Base-by-base conservation (phyloP, 2,329 filamentous ascomycete genomes). In the Apiospora phragmitis region DNA sequence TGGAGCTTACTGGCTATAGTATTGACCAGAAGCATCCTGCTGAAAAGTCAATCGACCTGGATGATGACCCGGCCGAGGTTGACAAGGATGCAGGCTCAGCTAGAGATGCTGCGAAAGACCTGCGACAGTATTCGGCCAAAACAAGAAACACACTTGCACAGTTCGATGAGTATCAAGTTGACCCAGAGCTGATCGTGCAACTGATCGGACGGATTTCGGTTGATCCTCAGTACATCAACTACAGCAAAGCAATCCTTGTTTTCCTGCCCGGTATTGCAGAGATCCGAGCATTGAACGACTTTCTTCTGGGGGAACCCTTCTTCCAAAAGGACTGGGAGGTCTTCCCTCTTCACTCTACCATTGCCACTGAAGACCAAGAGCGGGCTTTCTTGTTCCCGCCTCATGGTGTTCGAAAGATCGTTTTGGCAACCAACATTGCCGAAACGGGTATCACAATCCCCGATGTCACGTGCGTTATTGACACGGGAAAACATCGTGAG, bases 371-470 rank as follows among this genome's bases (percentile, higher is more conserved):
- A 77, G 96, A 99, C 72, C 96, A 99, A 79, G 95, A 99, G 81
- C 91, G 93, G 43, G 96, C 96, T 0, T 99, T 99, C 79, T 85
- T 94, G 7, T 83, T 97, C 0, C 96, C 96, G 7, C 94, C 95
- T 0, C 87, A 86, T 3, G 95, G 95, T 0, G 86, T 91, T 70
- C 89, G 95, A 73, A 99, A 99, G 83, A 96, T 99, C 73, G 95
- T 99, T 1, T 88, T 99, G 69, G 95, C 96, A 1, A 99, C 96
- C 18, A 99, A 99, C 78, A 99, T 99, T 80, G 96, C 96, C 5
- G 96, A 99, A 81, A 99, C 96, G 0, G 96, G 96, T 84, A 97
- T 99, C 78, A 99, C 96, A 0, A 99, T 99, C 74, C 96, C 96
- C 1, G 96, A 99, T 79, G 94, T 99, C 41, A 98, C 96, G 0